Conservation (phyloP, 176 grass and related monocot species). For the Guadua angustifolia region DNA sequence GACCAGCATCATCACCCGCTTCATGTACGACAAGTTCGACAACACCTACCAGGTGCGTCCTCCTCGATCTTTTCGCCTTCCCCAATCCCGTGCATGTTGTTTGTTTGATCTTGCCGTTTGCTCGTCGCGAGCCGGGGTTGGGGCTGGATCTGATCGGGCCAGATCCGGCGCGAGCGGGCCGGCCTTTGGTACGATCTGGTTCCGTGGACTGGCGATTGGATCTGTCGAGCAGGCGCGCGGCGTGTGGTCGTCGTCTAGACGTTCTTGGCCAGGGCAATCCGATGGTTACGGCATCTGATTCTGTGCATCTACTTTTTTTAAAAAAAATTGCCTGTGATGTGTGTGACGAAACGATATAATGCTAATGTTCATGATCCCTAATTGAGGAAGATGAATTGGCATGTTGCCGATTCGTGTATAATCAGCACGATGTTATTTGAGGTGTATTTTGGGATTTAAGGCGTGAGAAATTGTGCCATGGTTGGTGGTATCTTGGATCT, state of each 20-base stretch:
- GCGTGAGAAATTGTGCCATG: neutral
- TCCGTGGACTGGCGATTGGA: slow-evolving; percentile 21
- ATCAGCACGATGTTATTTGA: neutral
- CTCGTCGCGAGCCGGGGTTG: neutral
- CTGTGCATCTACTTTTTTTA: neutral
- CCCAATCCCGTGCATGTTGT: neutral
- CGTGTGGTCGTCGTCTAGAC: neutral
- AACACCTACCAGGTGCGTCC: slow-evolving; percentile 68
- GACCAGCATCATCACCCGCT: slow-evolving; percentile 93
- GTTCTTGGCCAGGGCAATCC: neutral
- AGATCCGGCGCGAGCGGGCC: slow-evolving; percentile 38
- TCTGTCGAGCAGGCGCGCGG: neutral
- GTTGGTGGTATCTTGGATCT: neutral
- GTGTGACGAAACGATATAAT: neutral
- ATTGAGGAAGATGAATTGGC: slow-evolving; percentile 17
- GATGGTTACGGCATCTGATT: neutral
- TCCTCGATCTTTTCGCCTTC: neutral
- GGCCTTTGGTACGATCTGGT: slow-evolving; percentile 3
- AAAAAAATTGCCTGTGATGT: neutral
- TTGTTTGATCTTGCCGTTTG: neutral
- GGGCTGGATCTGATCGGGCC: slow-evolving; percentile 34
- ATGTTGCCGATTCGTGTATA: neutral
- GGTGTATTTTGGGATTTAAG: neutral
- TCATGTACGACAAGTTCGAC: slow-evolving; percentile 99
- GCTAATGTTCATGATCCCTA: slow-evolving; percentile 22